Base-by-base conservation (phyloP, 306 rosid species). In the Cucurbita ficifolia region DNA sequence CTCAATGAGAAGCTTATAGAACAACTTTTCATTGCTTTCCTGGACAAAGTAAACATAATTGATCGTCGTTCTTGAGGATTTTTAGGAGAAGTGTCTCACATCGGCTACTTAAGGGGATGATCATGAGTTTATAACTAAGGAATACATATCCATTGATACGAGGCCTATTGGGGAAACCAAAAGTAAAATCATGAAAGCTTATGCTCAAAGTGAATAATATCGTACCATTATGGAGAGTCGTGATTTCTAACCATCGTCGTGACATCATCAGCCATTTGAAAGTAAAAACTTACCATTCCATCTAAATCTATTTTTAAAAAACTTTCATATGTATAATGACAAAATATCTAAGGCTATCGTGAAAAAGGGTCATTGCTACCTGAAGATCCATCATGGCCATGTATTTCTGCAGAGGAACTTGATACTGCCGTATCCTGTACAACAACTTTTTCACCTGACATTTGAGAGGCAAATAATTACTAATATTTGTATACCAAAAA, bases 381-480 rank as follows among this genome's bases (percentile, higher is more conserved):
- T 94, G 98, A 84, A 94, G 97, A 84, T 87, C 96, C 96, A 90
- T 94, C 98, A 94, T 90, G 72, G 92, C 92, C 82, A 85, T 80
- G 83, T 88, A 94, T 82, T 81, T 94, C 80, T 90, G 98, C 75
- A 94, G 76, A 51, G 98, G 97, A 78, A 90, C 86, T 79, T 90
- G 84, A 83, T 90, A 94, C 49, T 79, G 87, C 24, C 97, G 91
- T 72, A 94, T 75, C 52, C 70, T 82, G 70, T 83, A 81, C 62
- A 94, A 80, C 92, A 86, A 62, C 85, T 87, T 87, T 83, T 85
- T 90, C 82, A 90, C 96, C 98, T 93, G 74, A 59, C 13, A 72
- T 83, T 52, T 16, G 43, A 45, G 35, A 58, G 52, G 8, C 8
- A 61, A 46, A 59, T 16, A 39, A 8, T 36, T 54, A 17, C 19